Evolutionary conservation across 179 eudicot genomes (phyloP), one percentile per base, ranked within the genome.

Genomic region (Gypsophila paniculata): DNA sequence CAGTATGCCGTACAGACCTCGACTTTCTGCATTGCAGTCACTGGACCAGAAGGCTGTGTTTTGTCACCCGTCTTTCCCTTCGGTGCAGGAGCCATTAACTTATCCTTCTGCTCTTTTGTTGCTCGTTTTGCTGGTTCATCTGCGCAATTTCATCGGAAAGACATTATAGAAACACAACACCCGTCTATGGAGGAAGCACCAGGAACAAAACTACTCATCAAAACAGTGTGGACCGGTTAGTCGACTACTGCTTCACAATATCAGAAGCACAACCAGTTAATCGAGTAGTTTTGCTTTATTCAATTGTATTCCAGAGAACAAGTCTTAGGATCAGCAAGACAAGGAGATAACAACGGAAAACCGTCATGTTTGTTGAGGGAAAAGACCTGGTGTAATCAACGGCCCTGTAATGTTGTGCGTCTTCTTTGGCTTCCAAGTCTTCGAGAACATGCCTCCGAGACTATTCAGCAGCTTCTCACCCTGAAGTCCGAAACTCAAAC

Each of bases 391-490:
- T 36, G 89, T 59, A 59, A 49, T 63, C 61, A 44, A 5, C 49
- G 99, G 99, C 73, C 99, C 99, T 15, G 76, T 71, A 42, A 95
- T 92, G 42, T 72, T 75, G 59, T 65, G 81, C 0, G 85, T 70
- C 83, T 93, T 95, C 86, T 89, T 93, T 42, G 98, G 90, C 87
- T 90, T 95, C 99, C 99, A 95, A 5, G 98, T 77, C 83, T 64
- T 88, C 26, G 98, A 87, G 72, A 95, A 95, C 96, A 95, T 91
- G 39, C 99, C 99, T 39, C 99, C 99, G 11, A 95, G 96, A 79
- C 78, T 87, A 26, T 86, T 87, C 68, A 95, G 76, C 65, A 90
- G 77, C 71, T 95, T 95, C 74, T 95, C 99, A 12, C 99, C 99
- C 99, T 95, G 84, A 53, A 65, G 68, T 52, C 0, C 17, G 11